Evolutionary conservation across 129 eudicot species (phyloP).

Genomic region (Flaveria ramosissima): DNA sequence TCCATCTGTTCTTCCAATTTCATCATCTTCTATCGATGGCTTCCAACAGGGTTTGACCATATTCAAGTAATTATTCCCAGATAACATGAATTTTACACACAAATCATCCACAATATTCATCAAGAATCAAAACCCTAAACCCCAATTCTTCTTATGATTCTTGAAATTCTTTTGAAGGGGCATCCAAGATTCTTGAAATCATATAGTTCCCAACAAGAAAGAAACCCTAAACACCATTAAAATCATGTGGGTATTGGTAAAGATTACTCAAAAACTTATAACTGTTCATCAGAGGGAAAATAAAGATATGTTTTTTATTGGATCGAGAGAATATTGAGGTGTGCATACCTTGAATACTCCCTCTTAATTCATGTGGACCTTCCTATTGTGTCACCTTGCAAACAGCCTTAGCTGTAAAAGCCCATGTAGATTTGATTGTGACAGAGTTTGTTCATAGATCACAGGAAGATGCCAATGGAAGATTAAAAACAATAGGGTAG

Average conservation of each 20-base stretch:
- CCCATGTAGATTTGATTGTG: constrained; percentile 71
- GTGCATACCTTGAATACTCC: constrained; percentile 82
- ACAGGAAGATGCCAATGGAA: constrained; percentile 49
- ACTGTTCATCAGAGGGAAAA: constrained; percentile 21
- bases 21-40: constrained; percentile 53
- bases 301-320: neutral
- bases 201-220: constrained; percentile 51
- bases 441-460: constrained; percentile 84
- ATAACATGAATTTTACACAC: constrained; percentile 34
- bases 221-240: constrained; percentile 54
- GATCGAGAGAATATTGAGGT: constrained; percentile 75
- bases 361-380: constrained; percentile 58
- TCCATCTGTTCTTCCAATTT: constrained; percentile 67
- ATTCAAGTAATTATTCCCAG: constrained; percentile 44
- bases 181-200: constrained; percentile 42
- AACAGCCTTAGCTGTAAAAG: constrained; percentile 86
- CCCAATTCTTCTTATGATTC: neutral
- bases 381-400: constrained; percentile 55
- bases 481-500: constrained; percentile 30
- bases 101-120: constrained; percentile 47
- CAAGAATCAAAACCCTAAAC: constrained; percentile 39
- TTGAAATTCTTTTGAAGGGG: neutral
- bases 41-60: constrained; percentile 88
- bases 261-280: constrained; percentile 20
- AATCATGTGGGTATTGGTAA: constrained; percentile 73